Percentiles rank a stretch among this genome's conserved stretches.
Conservation (phyloP, 768 basidiomycete genomes). For the Chiua virens region DNA sequence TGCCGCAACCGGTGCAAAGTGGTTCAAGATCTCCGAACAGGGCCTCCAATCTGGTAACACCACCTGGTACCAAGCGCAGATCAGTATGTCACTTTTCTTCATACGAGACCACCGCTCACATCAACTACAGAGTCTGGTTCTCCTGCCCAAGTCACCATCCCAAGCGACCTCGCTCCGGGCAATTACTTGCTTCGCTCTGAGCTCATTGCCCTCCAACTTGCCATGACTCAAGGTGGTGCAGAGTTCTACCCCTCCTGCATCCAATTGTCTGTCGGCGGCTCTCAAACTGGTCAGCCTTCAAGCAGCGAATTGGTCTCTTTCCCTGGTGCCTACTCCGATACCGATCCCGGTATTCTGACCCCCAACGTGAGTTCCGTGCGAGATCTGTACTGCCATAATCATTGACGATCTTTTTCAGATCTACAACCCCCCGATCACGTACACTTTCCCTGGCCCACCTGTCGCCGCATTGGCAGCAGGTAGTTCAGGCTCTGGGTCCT, state of each 20-base stretch:
- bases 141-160: constrained; percentile 42
- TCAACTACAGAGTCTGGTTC: constrained; percentile 35
- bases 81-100: constrained; percentile 35
- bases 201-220: constrained; percentile 74
- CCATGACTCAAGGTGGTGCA: constrained; percentile 51
- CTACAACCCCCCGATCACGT: constrained; percentile 31
- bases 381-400: background rate
- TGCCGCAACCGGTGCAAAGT: constrained; percentile 53
- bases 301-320: constrained; percentile 48
- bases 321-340: constrained; percentile 70
- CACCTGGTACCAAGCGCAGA: constrained; percentile 49
- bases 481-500: constrained; percentile 8
- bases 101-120: background rate
- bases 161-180: constrained; percentile 55
- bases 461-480: constrained; percentile 41
- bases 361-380: constrained; percentile 35
- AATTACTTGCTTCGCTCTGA: constrained; percentile 77
- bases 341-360: constrained; percentile 65
- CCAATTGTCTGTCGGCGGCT: constrained; percentile 28
- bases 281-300: constrained; percentile 22
- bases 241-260: constrained; percentile 32
- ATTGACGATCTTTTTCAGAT: constrained; percentile 17
- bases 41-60: constrained; percentile 36
- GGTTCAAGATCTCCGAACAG: constrained; percentile 72
- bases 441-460: constrained; percentile 54